phyloP scores from a whole-genome alignment of 2,329 filamentous ascomycete species.

The Domatiomyces globalis region DNA sequence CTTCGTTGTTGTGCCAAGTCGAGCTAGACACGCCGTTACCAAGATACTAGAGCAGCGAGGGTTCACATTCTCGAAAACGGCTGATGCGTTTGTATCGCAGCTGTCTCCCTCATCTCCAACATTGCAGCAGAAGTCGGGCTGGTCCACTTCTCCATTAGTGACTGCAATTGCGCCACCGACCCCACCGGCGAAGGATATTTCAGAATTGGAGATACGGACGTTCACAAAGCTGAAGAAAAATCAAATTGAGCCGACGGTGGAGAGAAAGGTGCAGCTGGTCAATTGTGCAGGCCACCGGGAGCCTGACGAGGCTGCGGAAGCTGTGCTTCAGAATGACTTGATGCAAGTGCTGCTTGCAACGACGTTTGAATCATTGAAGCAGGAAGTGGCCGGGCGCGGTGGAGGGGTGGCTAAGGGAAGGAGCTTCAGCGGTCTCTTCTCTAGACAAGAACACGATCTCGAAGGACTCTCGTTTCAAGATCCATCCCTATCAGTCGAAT shows the following conservation, averaged over 20 bases:
- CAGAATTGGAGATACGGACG: conserved; percentile 67
- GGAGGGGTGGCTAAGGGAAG: neutral
- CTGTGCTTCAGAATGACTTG: conserved; percentile 14
- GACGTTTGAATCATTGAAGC: neutral
- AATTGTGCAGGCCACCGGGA: conserved; percentile 59
- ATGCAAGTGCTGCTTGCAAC: conserved; percentile 16
- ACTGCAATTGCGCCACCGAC: conserved; percentile 43
- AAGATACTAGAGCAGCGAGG: conserved; percentile 62
- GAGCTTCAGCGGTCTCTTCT: neutral
- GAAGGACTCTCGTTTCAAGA: neutral
- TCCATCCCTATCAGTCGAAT: neutral
- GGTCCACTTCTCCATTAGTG: conserved; percentile 29
- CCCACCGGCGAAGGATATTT: conserved; percentile 61
- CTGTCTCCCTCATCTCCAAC: conserved; percentile 21
- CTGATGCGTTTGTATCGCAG: conserved; percentile 50
- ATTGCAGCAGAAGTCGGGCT: conserved; percentile 19
- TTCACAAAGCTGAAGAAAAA: conserved; percentile 71
- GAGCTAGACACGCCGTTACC: conserved; percentile 59
- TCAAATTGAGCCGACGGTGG: conserved; percentile 58
- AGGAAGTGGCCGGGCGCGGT: neutral
- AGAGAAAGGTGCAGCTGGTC: conserved; percentile 54
- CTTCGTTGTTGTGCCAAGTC: conserved; percentile 79
- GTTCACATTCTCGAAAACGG: conserved; percentile 64
- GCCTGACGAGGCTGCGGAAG: conserved; percentile 4
- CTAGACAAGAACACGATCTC: neutral